Evolutionary conservation across 2,329 filamentous ascomycete genomes (phyloP).

Genomic region (Fonsecaea pedrosoi): DNA sequence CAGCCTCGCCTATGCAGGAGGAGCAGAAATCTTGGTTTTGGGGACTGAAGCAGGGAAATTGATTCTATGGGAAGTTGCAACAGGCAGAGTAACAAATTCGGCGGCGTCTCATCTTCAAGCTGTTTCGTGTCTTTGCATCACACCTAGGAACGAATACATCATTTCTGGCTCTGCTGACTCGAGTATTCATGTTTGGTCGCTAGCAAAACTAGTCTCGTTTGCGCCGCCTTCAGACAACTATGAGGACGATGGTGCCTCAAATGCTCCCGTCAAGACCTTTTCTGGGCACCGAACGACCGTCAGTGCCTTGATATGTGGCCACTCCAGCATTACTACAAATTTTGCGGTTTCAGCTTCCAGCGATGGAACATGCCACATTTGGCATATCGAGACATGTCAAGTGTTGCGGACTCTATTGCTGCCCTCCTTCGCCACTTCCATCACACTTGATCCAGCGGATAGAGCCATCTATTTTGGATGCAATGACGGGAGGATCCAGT

Average conservation of each 20-base stretch:
- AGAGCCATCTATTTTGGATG: constrained; percentile 82
- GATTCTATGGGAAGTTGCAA: constrained; percentile 86
- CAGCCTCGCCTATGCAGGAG: constrained; percentile 73
- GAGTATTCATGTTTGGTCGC: constrained; percentile 89
- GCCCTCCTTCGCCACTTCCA: constrained; percentile 72
- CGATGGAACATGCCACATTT: constrained; percentile 88
- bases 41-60: constrained; percentile 86
- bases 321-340: constrained; percentile 74
- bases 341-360: constrained; percentile 83
- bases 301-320: constrained; percentile 62
- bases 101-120: constrained; percentile 52
- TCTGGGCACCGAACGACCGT: constrained; percentile 68
- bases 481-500: constrained; percentile 79
- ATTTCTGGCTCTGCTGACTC: constrained; percentile 68
- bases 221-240: constrained; percentile 54
- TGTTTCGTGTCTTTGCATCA: constrained; percentile 75
- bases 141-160: constrained; percentile 65
- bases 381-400: constrained; percentile 85
- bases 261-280: constrained; percentile 77
- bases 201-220: constrained; percentile 74
- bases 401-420: constrained; percentile 83
- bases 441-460: constrained; percentile 80
- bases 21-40: constrained; percentile 69
- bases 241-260: constrained; percentile 52
- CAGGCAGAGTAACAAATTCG: constrained; percentile 54